Evolutionary conservation across 257 asterid species (phyloP), one percentile per base, ranked within the genome.

Genomic region (Solanum corneliomulleri): DNA sequence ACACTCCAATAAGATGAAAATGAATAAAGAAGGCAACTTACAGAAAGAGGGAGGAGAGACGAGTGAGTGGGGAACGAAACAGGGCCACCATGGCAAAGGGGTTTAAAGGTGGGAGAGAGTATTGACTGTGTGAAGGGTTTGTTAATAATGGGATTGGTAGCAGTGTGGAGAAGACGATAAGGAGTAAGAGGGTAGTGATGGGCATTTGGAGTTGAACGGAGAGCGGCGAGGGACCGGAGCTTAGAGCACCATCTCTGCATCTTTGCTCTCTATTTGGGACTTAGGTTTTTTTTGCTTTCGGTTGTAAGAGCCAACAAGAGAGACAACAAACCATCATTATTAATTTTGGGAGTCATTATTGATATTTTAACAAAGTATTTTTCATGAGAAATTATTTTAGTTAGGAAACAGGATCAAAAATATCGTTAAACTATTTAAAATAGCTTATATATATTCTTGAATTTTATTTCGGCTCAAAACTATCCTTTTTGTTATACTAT

Each of bases 231-330:
- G 25, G 84, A 85, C 81, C 97, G 95, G 92, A 92, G 90, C 84
- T 89, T 91, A 45, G 92, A 88, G 87, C 94, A 90, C 95, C 90
- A 91, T 90, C 93, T 89, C 90, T 92, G 95, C 93, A 93, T 90
- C 88, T 70, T 86, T 82, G 44, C 23, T 75, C 78, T 66, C 47
- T 21, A 3, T 76, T 77, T 80, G 44, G 41, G 68, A 47, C 44
- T 80, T 80, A 27, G 68, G 85, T 27, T 80, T 80, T 80, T 80
- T 80, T 15, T 49, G 69, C 12, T 23, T 42, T 13, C 3, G 62
- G 1, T 25, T 25, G 37, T 3, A 42, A 77, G 83, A 77, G 83
- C 20, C 20, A 16, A n/a, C 10, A 25, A 4, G 56, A 15, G 60
- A 49, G 60, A 49, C 42, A 9, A 39, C 2, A 18, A 33, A 23